Base-by-base conservation (phyloP, 805 yeast genomes). In the Kluyveromyces lactis region DNA sequence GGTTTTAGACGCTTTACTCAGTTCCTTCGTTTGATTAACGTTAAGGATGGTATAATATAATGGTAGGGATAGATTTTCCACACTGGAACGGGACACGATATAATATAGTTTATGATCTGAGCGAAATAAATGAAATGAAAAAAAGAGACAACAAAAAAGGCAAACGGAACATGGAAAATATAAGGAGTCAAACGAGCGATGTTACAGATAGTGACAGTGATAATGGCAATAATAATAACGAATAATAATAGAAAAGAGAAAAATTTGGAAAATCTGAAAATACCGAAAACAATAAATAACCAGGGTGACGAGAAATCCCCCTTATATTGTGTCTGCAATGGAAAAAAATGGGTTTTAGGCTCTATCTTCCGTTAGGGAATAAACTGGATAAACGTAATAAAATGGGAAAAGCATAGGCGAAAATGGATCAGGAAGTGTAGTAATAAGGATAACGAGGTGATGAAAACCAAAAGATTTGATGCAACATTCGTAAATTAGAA, bases 401-500 rank as follows among this genome's bases (percentile, higher is more conserved):
- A 12, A 9, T 9, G 12, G 27, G 27, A 24, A 9, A 12, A 24
- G 27, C 12, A 12, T 9, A 24, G 11, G 27, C 9, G 12, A 24
- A 24, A 12, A 24, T 12, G 27, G 27, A 24, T 9, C 27, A n/a
- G 13, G n/a, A 27, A 27, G n/a, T 6, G 11, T 27, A 27, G 30
- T 27, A n/a, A 27, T 15, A 27, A 27, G 16, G 16, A 24, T 24
- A 12, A 12, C 12, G 12, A 9, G 12, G 9, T 24, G 12, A 24
- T n/a, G n/a, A n/a, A n/a, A n/a, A n/a, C n/a, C n/a, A 24, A 12
- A 12, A 24, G 27, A 9, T 9, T 24, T 24, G 27, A 9, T 24
- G 9, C 12, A 9, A 9, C 27, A 12, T 24, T 12, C 9, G 27
- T 12, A 21, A 27, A 12, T 52, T 63, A 80, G 50, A 80, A 80